These are phyloP conservation scores for Bodo saltans DNA, from an alignment of 78 protist species.

Conservation along the genomic window DNA sequence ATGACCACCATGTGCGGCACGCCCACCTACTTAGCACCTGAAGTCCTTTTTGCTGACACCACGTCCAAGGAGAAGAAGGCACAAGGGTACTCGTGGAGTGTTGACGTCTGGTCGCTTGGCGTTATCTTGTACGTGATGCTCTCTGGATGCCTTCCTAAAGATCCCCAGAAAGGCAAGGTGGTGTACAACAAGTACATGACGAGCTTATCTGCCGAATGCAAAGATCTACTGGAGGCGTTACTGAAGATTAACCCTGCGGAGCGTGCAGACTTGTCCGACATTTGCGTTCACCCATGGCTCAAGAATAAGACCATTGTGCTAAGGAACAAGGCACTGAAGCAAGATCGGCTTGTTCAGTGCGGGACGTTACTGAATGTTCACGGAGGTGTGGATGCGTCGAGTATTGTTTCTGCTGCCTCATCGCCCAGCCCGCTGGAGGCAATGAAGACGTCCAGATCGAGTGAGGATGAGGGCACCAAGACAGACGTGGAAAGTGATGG, in stretches of 20 bases:
- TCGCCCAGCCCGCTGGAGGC: not conserved
- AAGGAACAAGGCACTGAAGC: not conserved
- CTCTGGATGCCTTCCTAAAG: not conserved
- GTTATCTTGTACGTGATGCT: constrained; percentile 27
- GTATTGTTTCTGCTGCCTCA: not conserved
- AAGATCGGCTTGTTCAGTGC: not conserved
- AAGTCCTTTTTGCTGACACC: not conserved
- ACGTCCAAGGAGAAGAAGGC: not conserved
- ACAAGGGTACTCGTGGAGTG: constrained; percentile 3
- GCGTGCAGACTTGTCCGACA: not conserved
- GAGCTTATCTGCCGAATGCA: not conserved
- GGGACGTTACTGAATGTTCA: not conserved
- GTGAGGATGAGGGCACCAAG: not conserved
- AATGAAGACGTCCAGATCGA: not conserved
- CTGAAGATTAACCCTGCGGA: not conserved
- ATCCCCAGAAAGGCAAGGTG: not conserved
- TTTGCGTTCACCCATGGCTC: constrained; percentile 1
- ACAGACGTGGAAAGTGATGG: not conserved
- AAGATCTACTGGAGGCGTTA: not conserved
- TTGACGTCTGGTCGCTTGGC: constrained; percentile 37
- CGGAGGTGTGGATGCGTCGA: not conserved
- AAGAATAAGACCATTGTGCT: not conserved
- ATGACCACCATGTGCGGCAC: constrained; percentile 37
- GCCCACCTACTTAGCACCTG: constrained; percentile 48
- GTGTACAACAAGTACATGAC: not conserved